Percentiles rank a stretch among this genome's conserved stretches.
Evolutionary conservation across 345 rosid genomes (phyloP).

Genomic region (Noccaea caerulescens): DNA sequence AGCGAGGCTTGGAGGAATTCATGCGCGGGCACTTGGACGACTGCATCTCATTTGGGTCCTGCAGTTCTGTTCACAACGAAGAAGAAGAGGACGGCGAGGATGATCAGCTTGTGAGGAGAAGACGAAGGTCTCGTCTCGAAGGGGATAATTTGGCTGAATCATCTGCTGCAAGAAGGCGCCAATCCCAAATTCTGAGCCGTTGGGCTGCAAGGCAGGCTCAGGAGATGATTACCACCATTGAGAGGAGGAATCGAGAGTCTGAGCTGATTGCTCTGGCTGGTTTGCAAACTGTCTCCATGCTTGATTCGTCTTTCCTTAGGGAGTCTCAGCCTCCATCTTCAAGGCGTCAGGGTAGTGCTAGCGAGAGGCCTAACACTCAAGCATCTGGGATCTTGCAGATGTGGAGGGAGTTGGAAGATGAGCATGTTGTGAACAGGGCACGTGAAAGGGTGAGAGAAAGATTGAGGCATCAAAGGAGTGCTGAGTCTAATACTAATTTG

Average conservation of each 20-base stretch:
- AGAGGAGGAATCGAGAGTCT: conserved; percentile 93
- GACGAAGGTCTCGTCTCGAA: conserved; percentile 84
- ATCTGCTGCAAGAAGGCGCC: conserved; percentile 87
- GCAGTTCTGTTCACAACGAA: conserved; percentile 68
- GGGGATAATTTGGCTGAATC: conserved; percentile 95
- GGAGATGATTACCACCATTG: conserved; percentile 96
- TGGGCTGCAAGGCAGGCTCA: conserved; percentile 99
- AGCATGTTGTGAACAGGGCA: conserved; percentile 82
- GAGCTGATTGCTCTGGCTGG: conserved; percentile 97
- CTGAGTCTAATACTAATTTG: conserved; percentile 41
- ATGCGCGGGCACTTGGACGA: conserved; percentile 58
- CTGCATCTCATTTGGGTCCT: conserved; percentile 82
- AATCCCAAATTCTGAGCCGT: conserved; percentile 74
- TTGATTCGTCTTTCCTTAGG: conserved; percentile 90
- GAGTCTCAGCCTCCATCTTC: conserved; percentile 82
- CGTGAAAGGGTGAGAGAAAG: conserved; percentile 83
- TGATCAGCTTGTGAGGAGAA: conserved; percentile 79
- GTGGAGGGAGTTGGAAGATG: conserved; percentile 99
- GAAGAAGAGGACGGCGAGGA: conserved; percentile 83
- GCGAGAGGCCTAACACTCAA: conserved; percentile 82
- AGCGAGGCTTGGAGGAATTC: conserved; percentile 82
- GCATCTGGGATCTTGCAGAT: conserved; percentile 89
- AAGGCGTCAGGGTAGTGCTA: conserved; percentile 66
- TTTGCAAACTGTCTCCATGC: conserved; percentile 94
- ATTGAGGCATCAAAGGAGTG: conserved; percentile 75